Evolutionary conservation across 2,329 filamentous ascomycete species (phyloP).

Genomic region (Xylariaceae sp.): DNA sequence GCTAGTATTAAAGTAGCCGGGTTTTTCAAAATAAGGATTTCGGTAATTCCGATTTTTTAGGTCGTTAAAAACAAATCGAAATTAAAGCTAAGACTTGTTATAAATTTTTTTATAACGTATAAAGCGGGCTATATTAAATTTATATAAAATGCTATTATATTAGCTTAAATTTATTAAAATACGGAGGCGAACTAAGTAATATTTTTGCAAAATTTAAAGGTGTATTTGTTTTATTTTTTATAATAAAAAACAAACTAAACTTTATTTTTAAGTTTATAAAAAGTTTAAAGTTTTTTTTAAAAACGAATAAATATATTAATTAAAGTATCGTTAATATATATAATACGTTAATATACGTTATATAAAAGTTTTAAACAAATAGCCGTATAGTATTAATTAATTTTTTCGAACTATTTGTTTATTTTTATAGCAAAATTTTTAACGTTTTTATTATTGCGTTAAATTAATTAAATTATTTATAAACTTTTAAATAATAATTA

Average conservation of each 20-base stretch:
- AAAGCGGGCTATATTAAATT: neutral
- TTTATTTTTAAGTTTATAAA: neutral
- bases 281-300: neutral
- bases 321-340: neutral
- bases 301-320: neutral
- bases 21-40: neutral
- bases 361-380: neutral
- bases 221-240: neutral
- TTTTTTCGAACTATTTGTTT: neutral
- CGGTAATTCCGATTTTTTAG: neutral
- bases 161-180: neutral
- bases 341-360: neutral
- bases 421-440: neutral
- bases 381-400: neutral
- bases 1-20: neutral
- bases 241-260: neutral
- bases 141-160: neutral
- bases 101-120: neutral
- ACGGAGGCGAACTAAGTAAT: neutral
- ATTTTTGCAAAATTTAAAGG: neutral
- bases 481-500: neutral
- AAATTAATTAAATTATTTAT: neutral
- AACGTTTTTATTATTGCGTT: neutral
- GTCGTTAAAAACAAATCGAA: neutral
- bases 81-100: neutral